phyloP scores from a whole-genome alignment of 2,329 filamentous ascomycete species.

The Colletotrichum coccodes region DNA sequence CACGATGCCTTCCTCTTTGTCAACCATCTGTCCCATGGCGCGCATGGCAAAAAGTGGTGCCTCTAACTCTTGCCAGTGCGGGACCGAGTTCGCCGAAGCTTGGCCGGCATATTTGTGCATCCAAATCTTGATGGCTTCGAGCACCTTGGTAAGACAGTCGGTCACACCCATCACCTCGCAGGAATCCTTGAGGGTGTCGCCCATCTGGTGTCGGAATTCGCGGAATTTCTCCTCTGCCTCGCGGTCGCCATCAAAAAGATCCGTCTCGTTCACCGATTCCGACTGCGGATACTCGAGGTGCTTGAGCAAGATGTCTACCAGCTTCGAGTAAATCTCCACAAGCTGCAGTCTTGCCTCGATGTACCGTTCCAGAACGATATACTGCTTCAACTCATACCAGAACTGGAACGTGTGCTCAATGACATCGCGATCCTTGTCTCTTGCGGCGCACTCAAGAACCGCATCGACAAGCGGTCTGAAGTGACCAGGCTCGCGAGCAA shows the following conservation, averaged over 20 bases:
- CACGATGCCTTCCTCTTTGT: slow-evolving; percentile 86
- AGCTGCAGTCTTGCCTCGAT: slow-evolving; percentile 81
- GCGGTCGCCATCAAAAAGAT: slow-evolving; percentile 94
- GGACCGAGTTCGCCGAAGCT: slow-evolving; percentile 78
- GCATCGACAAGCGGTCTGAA: slow-evolving; percentile 90
- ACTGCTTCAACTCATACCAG: slow-evolving; percentile 99
- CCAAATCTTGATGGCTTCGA: slow-evolving; percentile 87
- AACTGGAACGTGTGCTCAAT: slow-evolving; percentile 95
- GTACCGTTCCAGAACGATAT: slow-evolving; percentile 90
- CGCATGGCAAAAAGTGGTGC: slow-evolving; percentile 95
- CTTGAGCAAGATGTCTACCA: slow-evolving; percentile 92
- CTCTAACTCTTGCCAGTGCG: slow-evolving; percentile 96
- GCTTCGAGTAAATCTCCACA: slow-evolving; percentile 83
- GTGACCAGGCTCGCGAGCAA: slow-evolving; percentile 83
- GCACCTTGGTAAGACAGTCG: slow-evolving; percentile 90
- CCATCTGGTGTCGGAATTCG: slow-evolving; percentile 96
- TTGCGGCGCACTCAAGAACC: slow-evolving; percentile 89
- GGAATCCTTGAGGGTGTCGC: slow-evolving; percentile 95
- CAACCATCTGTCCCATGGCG: slow-evolving; percentile 96
- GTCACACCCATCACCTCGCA: slow-evolving; percentile 96
- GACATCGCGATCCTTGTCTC: slow-evolving; percentile 89
- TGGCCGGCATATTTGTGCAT: slow-evolving; percentile 83
- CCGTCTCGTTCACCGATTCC: slow-evolving; percentile 77
- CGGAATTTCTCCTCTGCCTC: slow-evolving; percentile 97
- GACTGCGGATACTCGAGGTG: slow-evolving; percentile 88